Evolutionary conservation across 1,284 basidiomycete genomes (phyloP), one percentile per base, ranked within the genome.

Genomic region (Leccinum ponderosum): DNA sequence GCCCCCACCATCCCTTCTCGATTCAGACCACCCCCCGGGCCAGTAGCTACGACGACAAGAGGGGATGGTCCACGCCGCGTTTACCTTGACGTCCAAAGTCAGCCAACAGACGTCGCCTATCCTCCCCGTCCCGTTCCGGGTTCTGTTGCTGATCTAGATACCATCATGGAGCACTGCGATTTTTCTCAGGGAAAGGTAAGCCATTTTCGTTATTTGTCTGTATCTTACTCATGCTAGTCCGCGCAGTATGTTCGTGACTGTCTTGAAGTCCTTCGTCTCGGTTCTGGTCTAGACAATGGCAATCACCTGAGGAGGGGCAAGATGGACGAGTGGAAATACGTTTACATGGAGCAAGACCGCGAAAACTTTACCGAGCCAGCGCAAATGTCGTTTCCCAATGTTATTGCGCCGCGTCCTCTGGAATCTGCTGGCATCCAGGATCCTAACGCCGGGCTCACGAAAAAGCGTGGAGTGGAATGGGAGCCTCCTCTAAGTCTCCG

Each of bases 121-220:
- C 93, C 95, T 17, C 91, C 91, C 6, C 82, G 95, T 60, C 95
- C 95, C 20, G 78, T 87, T 11, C 85, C 90, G 0, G 93, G 93
- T 15, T 89, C 90, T 60, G 82, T 94, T 15, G 83, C 93, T 11
- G 95, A 98, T 75, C 75, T 98, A 65, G 95, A 98, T 74, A 78
- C 90, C 25, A 80, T 97, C 1, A 88, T 95, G 86, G 88, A 94
- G 42, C 84, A 94, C 66, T 98, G 95, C 73, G 93, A 96, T 76
- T 95, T 94, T 71, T 85, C 85, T 15, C 81, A 85, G 58, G 83
- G 86, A 70, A 93, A 94, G 82, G 94, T 93, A 67, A 64, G 80
- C 14, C 17, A 37, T 47, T 53, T 61, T 53, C 20, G 48, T 55
- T 37, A 56, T 55, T 20, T 55, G n/a, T 12, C 5, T 57, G 14